These are phyloP conservation scores for Endothia cerciana DNA, from an alignment of 2,329 filamentous ascomycete genomes.

Conservation along the genomic window DNA sequence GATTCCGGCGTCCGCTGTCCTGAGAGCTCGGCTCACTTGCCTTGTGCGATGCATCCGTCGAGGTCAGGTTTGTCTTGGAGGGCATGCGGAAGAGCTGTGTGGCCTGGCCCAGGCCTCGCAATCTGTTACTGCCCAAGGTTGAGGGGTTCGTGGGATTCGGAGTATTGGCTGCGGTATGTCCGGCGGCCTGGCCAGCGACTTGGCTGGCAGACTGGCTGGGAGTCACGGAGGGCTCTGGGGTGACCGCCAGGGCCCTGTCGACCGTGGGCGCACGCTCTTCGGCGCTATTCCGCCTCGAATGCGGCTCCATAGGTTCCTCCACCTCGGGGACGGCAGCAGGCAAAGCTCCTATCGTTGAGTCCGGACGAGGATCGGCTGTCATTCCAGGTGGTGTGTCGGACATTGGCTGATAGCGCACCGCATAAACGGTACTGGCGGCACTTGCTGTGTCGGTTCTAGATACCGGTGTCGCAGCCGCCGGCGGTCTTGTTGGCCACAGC, in stretches of 20 bases:
- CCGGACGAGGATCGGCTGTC: constrained; percentile 42
- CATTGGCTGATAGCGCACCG: constrained; percentile 62
- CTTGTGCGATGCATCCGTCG: constrained; percentile 17
- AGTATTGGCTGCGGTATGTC: background rate
- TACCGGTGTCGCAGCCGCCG: constrained; percentile 58
- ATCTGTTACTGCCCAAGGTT: constrained; percentile 31
- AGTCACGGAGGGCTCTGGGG: constrained; percentile 28
- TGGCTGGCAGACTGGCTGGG: constrained; percentile 31
- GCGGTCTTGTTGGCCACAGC: constrained; percentile 59
- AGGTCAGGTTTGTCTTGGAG: constrained; percentile 19
- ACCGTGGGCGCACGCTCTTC: constrained; percentile 22
- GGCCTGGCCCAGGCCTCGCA: constrained; percentile 40
- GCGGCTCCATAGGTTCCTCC: constrained; percentile 39
- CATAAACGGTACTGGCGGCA: constrained; percentile 67
- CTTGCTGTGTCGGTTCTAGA: constrained; percentile 67
- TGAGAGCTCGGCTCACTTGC: constrained; percentile 28
- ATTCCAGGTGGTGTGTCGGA: constrained; percentile 55
- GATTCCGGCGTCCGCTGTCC: constrained; percentile 52
- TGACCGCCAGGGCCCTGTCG: constrained; percentile 20
- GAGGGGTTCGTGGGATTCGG: constrained; percentile 4
- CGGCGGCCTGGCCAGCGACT: constrained; percentile 20
- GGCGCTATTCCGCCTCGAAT: constrained; percentile 2
- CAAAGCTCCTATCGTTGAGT: constrained; percentile 21
- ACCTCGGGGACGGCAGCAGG: constrained; percentile 38
- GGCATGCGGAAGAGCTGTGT: constrained; percentile 35